Base-by-base conservation (phyloP, 2,329 filamentous ascomycete genomes). In the Trichophyton benhamiae region DNA sequence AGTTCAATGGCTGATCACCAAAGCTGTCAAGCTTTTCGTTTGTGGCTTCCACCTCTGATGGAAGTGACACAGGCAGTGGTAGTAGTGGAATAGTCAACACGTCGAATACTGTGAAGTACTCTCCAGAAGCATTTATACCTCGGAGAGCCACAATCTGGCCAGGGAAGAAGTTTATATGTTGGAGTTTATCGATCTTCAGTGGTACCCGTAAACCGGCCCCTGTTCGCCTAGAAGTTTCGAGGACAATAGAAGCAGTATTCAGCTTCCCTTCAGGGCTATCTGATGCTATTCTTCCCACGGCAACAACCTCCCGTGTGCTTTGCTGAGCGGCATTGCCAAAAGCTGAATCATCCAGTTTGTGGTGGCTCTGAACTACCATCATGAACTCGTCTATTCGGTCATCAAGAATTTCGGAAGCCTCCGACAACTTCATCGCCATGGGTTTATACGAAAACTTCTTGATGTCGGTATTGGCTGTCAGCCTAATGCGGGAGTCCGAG, bases 311-410 rank as follows among this genome's bases (percentile, higher is more conserved):
- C 22, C 84, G 86, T 1, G 90, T 95, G 66, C 89, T 89, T 72
- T 95, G 88, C 60, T 82, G 85, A 22, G 89, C 88, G 11, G 94
- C 90, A 71, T 89, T 96, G 57, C 91, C 91, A 72, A 99, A 95
- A 0, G 84, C 87, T 17, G 83, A 82, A 63, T 94, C 87, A 17
- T 94, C 88, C 4, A 96, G 78, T 13, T 82, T 79, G 73, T 95
- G 83, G 66, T 91, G 80, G 61, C 87, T 83, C 74, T 89, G 85
- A 3, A 95, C 80, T 1, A 91, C 74, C n/a, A 79, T 77, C 63
- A 84, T 81, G 69, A 96, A 96, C 65, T 91, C 90, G 68, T 97
- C 91, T 77, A 99, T 96, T 67, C 91, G 83, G 74, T 97, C 92
- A 74, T 99, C 94, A 6, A 97, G 81, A 52, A 96, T 89, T 72